Conservation (phyloP, 2,329 filamentous ascomycete genomes). For the Aureobasidium sp. region DNA sequence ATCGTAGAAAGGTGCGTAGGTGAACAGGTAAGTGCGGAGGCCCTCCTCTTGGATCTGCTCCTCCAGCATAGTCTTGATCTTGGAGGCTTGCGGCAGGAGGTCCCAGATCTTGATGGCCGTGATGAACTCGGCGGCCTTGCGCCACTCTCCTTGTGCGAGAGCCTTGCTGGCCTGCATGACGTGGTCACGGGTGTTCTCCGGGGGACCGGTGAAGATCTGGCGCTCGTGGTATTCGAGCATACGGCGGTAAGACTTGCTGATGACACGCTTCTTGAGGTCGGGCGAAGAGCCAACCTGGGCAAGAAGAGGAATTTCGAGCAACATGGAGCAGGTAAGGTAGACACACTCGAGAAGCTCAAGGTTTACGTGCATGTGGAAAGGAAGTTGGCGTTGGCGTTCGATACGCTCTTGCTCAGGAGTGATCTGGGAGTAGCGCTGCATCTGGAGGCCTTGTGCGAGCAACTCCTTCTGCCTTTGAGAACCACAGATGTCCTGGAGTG, state of each 20-base stretch:
- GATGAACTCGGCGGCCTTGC: constrained; percentile 88
- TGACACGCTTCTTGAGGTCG: constrained; percentile 93
- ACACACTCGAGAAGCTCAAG: constrained; percentile 96
- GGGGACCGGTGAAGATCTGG: constrained; percentile 96
- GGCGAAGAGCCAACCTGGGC: constrained; percentile 95
- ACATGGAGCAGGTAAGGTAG: constrained; percentile 98
- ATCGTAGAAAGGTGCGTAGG: constrained; percentile 98
- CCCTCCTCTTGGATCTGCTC: constrained; percentile 99
- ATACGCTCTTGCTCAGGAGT: constrained; percentile 96
- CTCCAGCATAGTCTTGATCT: constrained; percentile 95
- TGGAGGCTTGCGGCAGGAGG: constrained; percentile 82
- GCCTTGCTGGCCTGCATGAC: constrained; percentile 99
- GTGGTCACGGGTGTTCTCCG: constrained; percentile 97
- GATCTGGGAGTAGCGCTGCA: constrained; percentile 93
- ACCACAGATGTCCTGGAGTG: constrained; percentile 94
- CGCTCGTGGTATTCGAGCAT: constrained; percentile 99
- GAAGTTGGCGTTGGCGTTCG: constrained; percentile 93
- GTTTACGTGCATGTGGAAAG: constrained; percentile 99
- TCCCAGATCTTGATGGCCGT: constrained; percentile 99
- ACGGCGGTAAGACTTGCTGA: constrained; percentile 98
- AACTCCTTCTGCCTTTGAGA: constrained; percentile 97
- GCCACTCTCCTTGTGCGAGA: constrained; percentile 94
- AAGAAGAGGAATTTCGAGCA: constrained; percentile 93
- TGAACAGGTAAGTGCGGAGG: constrained; percentile 96
- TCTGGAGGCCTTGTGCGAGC: constrained; percentile 94